Conservation (phyloP, 768 basidiomycete genomes). For the Coprinopsis sp. region DNA sequence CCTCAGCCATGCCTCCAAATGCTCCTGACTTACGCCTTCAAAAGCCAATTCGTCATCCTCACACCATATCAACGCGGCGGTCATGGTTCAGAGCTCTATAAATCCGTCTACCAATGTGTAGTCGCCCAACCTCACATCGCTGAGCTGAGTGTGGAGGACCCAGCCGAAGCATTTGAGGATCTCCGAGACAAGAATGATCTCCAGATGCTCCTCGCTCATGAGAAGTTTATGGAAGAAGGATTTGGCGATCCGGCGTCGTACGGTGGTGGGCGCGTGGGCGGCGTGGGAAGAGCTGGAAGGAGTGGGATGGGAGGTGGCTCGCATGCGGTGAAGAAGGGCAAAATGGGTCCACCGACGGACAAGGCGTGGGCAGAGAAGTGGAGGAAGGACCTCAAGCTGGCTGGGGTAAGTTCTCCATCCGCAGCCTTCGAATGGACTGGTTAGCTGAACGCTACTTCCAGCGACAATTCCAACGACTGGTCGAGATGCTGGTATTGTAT, state of each 20-base stretch:
- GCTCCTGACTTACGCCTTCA: slow-evolving; percentile 7
- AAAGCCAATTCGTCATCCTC: slow-evolving; percentile 89
- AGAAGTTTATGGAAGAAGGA: slow-evolving; percentile 67
- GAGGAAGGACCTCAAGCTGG: slow-evolving; percentile 84
- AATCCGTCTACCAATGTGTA: slow-evolving; percentile 75
- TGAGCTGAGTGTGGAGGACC: slow-evolving; percentile 97
- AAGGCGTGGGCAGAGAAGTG: slow-evolving; percentile 75
- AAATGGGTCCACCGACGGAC: slow-evolving; percentile 74
- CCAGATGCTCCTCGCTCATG: slow-evolving; percentile 61
- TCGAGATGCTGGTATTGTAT: slow-evolving; percentile 85
- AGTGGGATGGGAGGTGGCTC: slow-evolving; percentile 31
- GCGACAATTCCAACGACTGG: slow-evolving; percentile 90
- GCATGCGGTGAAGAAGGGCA: slow-evolving; percentile 39
- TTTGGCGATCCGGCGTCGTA: slow-evolving; percentile 49
- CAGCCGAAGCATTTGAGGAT: slow-evolving; percentile 97
- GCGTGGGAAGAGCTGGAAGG: slow-evolving; percentile 38
- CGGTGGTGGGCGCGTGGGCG: slow-evolving; percentile 47
- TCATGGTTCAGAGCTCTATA: slow-evolving; percentile 90
- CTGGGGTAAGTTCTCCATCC: slow-evolving; percentile 51
- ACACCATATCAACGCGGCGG: slow-evolving; percentile 86
- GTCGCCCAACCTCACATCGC: slow-evolving; percentile 62
- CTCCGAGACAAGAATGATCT: slow-evolving; percentile 91
- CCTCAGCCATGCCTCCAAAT: background rate
- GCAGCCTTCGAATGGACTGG: background rate
- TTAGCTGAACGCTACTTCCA: slow-evolving; percentile 25